Evolutionary conservation across 768 basidiomycete species (phyloP).

Genomic region (Rhizopogon sp.): DNA sequence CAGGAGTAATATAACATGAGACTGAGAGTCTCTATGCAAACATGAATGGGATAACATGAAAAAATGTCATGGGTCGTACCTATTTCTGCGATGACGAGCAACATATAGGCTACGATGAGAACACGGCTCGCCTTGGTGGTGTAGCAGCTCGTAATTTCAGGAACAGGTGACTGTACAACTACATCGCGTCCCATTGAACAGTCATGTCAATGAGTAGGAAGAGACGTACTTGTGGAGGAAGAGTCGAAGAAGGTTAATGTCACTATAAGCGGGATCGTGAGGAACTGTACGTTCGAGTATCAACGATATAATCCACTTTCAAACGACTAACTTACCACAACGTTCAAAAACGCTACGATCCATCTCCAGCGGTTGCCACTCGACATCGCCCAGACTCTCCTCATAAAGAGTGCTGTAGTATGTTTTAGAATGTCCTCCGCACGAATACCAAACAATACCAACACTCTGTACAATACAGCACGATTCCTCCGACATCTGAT

Average conservation of each 20-base stretch:
- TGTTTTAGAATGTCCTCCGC: too few species aligned
- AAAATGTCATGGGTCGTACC: not conserved
- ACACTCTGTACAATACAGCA: too few species aligned
- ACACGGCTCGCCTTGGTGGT: too few species aligned
- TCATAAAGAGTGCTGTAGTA: too few species aligned
- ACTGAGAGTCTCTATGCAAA: not conserved
- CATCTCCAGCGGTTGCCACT: too few species aligned
- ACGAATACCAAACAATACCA: too few species aligned
- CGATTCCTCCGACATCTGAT: too few species aligned
- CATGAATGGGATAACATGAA: not conserved
- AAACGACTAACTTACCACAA: too few species aligned
- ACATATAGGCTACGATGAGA: not conserved
- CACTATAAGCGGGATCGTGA: not conserved
- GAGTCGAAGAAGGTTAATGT: not conserved
- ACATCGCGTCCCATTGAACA: not conserved
- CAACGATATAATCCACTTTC: too few species aligned
- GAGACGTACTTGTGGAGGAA: not conserved
- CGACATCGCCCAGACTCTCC: too few species aligned
- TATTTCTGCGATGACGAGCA: not conserved
- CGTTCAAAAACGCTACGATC: too few species aligned
- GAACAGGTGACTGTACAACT: not conserved
- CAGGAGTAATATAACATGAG: not conserved
- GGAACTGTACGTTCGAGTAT: not conserved
- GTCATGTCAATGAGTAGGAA: not conserved
- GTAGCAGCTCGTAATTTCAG: not conserved